Base-by-base conservation (phyloP, 768 basidiomycete genomes). In the Lyophyllum atratum region DNA sequence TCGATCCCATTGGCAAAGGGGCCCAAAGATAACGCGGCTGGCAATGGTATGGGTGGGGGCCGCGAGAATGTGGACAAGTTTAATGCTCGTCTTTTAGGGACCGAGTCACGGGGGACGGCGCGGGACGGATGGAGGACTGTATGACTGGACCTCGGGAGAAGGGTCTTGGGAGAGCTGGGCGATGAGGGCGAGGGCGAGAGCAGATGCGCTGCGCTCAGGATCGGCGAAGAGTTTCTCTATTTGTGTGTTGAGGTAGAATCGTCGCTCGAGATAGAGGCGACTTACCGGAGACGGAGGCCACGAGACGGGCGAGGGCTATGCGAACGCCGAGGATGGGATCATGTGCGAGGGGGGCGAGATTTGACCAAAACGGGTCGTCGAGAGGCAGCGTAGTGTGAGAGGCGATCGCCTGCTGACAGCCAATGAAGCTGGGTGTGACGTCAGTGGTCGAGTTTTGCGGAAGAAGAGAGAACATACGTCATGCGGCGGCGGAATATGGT, bases 301-400 rank as follows among this genome's bases (percentile, higher is more conserved):
- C 72, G 45, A 93, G 80, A 48, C 93, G 82, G n/a, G 95, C 88
- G 2, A 93, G 80, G 7, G 86, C 89, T 55, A 97, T 93, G 45
- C 93, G 82, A 31, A 97, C 93, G 58, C 93, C 94, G 49, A 90
- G 79, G 12, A 96, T 85, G 33, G 68, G 65, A 66, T 98, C 95
- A 29, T 75, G 67, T 4, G 83, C 81, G 40, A 95, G 77, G 43
- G 68, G 64, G 25, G 76, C 70, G 19, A 95, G 70, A n/a, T 76
- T 72, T 55, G 76, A 69, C 73, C 92, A 82, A 58, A 85, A 82
- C 60, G 68, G 71, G 61, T 76, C 79, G 64, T 79, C 81, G 55
- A 71, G 70, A 28, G 75, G 65, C 55, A 80, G 70, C 3, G 70
- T 59, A 15, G 72, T 64, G 52, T 68, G 65, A 29, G 70, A 59